Evolutionary conservation across 768 basidiomycete species (phyloP).

Genomic region (Lactarius trivialis): DNA sequence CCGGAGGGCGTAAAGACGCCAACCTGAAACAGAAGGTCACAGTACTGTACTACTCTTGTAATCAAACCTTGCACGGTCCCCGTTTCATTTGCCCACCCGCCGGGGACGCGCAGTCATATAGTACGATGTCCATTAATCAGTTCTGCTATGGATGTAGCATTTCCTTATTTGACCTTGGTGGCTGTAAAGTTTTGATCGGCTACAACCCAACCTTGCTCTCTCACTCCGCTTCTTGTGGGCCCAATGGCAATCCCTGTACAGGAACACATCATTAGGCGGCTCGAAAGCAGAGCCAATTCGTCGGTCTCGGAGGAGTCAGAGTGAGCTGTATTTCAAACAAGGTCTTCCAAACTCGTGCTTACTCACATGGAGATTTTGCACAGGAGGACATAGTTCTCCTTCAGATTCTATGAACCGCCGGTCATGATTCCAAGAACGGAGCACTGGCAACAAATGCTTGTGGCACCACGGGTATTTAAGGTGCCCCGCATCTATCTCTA

Average conservation of each 20-base stretch:
- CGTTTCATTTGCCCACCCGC: not conserved
- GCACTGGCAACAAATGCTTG: not conserved
- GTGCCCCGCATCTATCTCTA: not conserved
- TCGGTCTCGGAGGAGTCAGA: conserved; percentile 12
- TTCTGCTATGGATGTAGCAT: not conserved
- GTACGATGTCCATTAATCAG: not conserved
- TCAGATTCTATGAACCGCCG: conserved; percentile 1
- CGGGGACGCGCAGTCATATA: not conserved
- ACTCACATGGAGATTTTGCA: conserved; percentile 19
- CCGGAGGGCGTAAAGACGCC: conserved; percentile 8
- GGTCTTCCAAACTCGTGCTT: conserved; percentile 4
- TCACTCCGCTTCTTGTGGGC: not conserved
- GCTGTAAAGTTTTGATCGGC: not conserved
- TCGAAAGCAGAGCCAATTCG: not conserved
- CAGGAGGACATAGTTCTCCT: conserved; percentile 14
- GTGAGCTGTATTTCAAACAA: conserved; percentile 10
- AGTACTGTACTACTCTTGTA: not conserved
- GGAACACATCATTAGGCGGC: not conserved
- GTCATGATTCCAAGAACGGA: conserved; percentile 6
- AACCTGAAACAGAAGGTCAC: conserved; percentile 15
- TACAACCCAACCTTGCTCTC: not conserved
- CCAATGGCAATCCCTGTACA: not conserved
- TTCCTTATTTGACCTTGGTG: conserved; percentile 5
- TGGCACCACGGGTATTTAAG: conserved; percentile 14
- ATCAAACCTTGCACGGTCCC: conserved; percentile 12